Conservation (phyloP, 495 filamentous ascomycete genomes). For the Aspergillus bridgeri region DNA sequence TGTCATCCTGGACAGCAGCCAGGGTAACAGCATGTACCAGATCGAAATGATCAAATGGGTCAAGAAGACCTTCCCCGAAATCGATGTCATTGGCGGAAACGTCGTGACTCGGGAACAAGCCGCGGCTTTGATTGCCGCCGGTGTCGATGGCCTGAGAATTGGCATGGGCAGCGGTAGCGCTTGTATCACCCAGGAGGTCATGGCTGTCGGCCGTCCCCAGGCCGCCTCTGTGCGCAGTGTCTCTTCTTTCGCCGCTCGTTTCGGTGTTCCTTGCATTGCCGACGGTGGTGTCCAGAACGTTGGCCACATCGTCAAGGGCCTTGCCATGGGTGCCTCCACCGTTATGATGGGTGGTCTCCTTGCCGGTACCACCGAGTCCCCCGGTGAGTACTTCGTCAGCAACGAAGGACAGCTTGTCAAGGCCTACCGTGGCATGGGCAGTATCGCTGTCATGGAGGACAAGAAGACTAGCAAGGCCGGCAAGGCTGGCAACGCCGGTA, state of each 20-base stretch:
- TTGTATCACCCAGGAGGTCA: constrained; percentile 99
- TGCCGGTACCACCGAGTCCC: constrained; percentile 95
- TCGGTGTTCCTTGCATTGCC: constrained; percentile 96
- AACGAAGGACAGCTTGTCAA: constrained; percentile 96
- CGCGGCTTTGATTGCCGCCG: constrained; percentile 85
- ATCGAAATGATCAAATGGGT: constrained; percentile 95
- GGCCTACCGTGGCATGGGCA: constrained; percentile 98
- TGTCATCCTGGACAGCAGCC: constrained; percentile 89
- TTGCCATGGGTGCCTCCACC: constrained; percentile 88
- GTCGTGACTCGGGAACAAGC: constrained; percentile 96
- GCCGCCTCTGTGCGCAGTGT: constrained; percentile 89
- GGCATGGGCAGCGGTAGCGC: constrained; percentile 98
- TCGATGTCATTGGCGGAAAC: constrained; percentile 97
- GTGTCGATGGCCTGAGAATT: constrained; percentile 94
- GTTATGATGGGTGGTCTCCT: constrained; percentile 99
- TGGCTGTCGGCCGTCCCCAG: constrained; percentile 96
- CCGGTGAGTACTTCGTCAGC: constrained; percentile 93
- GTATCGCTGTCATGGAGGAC: constrained; percentile 99
- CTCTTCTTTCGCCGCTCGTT: constrained; percentile 79
- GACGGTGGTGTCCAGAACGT: constrained; percentile 98
- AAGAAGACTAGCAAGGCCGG: constrained; percentile 84
- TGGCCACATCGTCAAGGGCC: constrained; percentile 97
- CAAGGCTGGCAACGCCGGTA: constrained; percentile 91
- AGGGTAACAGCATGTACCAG: constrained; percentile 97
- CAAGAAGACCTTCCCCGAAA: constrained; percentile 76